Conservation (phyloP, 2,329 filamentous ascomycete genomes). For the Botrytis tulipae region DNA sequence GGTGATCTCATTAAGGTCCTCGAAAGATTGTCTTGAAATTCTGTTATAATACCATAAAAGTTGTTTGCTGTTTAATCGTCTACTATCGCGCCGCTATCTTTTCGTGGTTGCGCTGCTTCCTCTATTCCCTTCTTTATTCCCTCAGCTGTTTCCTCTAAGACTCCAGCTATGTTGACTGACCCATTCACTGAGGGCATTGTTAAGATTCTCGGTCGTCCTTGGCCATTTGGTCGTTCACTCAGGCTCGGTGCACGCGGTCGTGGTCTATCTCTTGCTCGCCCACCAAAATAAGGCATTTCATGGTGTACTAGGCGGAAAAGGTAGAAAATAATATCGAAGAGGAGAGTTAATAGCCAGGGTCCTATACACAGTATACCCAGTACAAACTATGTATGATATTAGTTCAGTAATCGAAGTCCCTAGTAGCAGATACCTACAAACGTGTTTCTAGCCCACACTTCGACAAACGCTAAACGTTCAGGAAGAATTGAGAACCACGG, state of each 20-base stretch:
- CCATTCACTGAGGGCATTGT: constrained; percentile 24
- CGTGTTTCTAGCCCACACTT: constrained; percentile 59
- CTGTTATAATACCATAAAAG: constrained; percentile 23
- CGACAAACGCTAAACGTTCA: constrained; percentile 53
- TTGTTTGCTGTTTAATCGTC: constrained; percentile 25
- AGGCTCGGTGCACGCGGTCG: constrained; percentile 62
- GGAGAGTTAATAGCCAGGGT: constrained; percentile 59
- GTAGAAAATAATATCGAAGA: constrained; percentile 65
- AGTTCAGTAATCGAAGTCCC: constrained; percentile 19
- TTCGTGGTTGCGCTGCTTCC: constrained; percentile 25
- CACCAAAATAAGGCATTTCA: constrained; percentile 59
- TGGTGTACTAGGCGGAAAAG: constrained; percentile 56
- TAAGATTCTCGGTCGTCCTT: constrained; percentile 37
- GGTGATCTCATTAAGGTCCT: constrained; percentile 88
- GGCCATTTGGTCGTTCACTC: constrained; percentile 54
- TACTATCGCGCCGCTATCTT: constrained; percentile 24
- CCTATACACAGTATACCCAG: constrained; percentile 59
- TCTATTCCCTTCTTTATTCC: constrained; percentile 28
- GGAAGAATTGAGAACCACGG: constrained; percentile 65
- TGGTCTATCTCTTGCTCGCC: constrained; percentile 57
- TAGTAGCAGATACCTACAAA: constrained; percentile 42
- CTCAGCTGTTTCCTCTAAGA: constrained; percentile 20
- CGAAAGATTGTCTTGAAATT: constrained; percentile 47
- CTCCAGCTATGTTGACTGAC: constrained; percentile 15
- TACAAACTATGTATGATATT: constrained; percentile 49